Conservation (phyloP, 192 early-diverging fungal genomes). For the Pilobolus umbonatus region DNA sequence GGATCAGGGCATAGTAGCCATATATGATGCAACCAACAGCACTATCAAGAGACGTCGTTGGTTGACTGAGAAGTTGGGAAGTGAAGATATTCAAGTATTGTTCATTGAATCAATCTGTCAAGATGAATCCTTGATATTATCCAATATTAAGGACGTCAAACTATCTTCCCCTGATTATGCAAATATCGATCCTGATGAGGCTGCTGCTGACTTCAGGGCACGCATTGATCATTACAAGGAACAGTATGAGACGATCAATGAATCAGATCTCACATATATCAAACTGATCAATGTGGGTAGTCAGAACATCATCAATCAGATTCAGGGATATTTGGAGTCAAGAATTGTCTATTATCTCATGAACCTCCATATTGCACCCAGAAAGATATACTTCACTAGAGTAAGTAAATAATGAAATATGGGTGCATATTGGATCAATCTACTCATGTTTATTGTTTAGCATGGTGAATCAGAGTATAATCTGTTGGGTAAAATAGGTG, state of each 20-base stretch:
- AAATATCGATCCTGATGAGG: conserved; percentile 78
- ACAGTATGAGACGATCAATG: conserved; percentile 85
- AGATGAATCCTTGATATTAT: conserved; percentile 78
- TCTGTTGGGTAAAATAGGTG: conserved; percentile 87
- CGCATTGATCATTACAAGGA: conserved; percentile 91
- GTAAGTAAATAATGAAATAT: conserved; percentile 23
- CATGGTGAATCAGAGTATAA: conserved; percentile 96
- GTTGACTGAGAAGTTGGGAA: conserved; percentile 66
- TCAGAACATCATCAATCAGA: conserved; percentile 89
- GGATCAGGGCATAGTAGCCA: conserved; percentile 76
- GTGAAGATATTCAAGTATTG: conserved; percentile 82
- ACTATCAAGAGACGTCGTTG: conserved; percentile 74
- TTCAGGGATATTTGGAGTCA: conserved; percentile 93
- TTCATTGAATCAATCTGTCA: conserved; percentile 97
- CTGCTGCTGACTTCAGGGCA: conserved; percentile 87
- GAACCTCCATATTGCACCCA: conserved; percentile 97
- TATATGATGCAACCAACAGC: conserved; percentile 99
- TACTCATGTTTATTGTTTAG: conserved; percentile 18
- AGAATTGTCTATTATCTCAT: conserved; percentile 98
- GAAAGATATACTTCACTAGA: conserved; percentile 87
- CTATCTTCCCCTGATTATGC: conserved; percentile 92
- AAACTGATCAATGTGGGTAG: conserved; percentile 94
- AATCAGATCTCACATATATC: conserved; percentile 75
- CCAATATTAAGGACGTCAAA: conserved; percentile 96
- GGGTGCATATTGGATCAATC: not conserved